These are phyloP conservation scores for Coemansia sp. DNA, from an alignment of 192 early-diverging fungal genomes.

Conservation along the genomic window DNA sequence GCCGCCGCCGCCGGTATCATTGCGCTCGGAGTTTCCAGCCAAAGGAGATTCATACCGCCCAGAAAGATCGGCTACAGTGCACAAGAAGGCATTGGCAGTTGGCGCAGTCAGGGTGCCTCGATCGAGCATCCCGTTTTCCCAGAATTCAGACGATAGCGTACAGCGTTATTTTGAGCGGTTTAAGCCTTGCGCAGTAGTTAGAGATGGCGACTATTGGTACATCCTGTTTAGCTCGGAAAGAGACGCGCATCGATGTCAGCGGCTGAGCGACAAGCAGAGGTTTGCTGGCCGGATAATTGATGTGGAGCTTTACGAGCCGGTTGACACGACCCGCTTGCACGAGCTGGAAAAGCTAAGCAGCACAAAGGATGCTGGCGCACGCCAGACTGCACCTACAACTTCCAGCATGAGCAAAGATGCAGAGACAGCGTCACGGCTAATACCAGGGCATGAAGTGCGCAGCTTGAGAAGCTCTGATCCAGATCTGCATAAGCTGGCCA, in stretches of 20 bases:
- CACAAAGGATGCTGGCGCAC: background rate
- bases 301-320: conserved; percentile 45
- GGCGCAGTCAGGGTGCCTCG: conserved; percentile 38
- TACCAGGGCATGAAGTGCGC: conserved; percentile 25
- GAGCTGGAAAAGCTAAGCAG: conserved; percentile 18
- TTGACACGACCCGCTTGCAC: conserved; percentile 7
- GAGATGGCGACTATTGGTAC: conserved; percentile 47
- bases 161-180: conserved; percentile 39
- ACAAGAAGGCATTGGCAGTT: background rate
- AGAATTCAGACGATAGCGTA: conserved; percentile 28
- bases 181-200: conserved; percentile 25
- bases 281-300: conserved; percentile 40
- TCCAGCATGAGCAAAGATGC: background rate
- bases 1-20: background rate
- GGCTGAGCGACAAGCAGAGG: conserved; percentile 36
- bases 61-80: background rate
- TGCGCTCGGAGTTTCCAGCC: background rate
- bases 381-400: background rate
- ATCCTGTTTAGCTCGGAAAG: conserved; percentile 41
- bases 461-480: conserved; percentile 18
- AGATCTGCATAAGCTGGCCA: conserved; percentile 18
- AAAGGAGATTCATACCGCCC: background rate
- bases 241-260: conserved; percentile 52
- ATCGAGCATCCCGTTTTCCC: conserved; percentile 49
- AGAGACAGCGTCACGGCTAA: background rate